A percentile compares a stretch with the other conserved stretches of the same genome.
phyloP scores from a whole-genome alignment of 2,329 filamentous ascomycete species.

The Penicillium sclerotiorum region DNA sequence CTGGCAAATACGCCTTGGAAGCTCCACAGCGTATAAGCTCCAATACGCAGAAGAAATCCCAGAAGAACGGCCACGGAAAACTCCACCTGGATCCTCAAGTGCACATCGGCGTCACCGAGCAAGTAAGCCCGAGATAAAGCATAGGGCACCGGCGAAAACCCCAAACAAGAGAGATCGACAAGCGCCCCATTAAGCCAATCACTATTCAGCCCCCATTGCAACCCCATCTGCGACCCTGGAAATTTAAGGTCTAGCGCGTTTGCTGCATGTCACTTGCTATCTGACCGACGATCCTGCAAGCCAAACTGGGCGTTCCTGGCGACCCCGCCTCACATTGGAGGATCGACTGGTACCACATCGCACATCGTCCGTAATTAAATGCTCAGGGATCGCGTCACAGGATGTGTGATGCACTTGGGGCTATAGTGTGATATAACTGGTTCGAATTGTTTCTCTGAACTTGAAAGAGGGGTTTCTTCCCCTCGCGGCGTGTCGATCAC shows the following conservation, averaged over 20 bases:
- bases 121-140: background rate
- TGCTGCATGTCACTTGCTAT: background rate
- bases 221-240: slow-evolving; percentile 11
- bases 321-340: background rate
- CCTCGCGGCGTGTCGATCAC: background rate
- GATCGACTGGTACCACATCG: background rate
- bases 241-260: slow-evolving; percentile 2
- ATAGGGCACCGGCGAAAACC: too few relatives aligned
- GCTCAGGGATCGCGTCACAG: background rate
- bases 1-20: too few relatives aligned
- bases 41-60: too few relatives aligned
- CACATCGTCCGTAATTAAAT: background rate
- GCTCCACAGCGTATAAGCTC: too few relatives aligned
- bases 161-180: slow-evolving; percentile 15
- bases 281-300: slow-evolving; percentile 3
- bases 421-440: too few relatives aligned
- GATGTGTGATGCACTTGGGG: background rate
- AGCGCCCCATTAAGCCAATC: slow-evolving; percentile 5
- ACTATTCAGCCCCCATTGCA: slow-evolving; percentile 9
- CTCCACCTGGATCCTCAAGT: too few relatives aligned
- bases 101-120: too few relatives aligned
- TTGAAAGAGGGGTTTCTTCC: too few relatives aligned
- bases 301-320: background rate
- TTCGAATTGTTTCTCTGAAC: too few relatives aligned
- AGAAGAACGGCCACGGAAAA: too few relatives aligned